phyloP scores from a whole-genome alignment of 331 rosid genomes.

The Acacia pycnantha region DNA sequence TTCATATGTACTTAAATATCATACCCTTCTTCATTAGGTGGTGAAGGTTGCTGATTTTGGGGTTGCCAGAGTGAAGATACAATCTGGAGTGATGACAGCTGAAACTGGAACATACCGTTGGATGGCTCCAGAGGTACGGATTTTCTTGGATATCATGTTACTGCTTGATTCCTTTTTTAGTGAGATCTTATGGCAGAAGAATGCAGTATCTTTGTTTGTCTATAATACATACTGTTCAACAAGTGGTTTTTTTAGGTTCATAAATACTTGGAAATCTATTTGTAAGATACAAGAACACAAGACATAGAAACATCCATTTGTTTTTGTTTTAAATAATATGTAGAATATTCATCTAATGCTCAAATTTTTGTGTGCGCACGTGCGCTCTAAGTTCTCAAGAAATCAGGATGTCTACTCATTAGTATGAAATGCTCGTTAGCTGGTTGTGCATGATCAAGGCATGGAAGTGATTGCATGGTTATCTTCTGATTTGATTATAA shows the following conservation, averaged over 20 bases:
- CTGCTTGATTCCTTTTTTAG: neutral
- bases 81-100: slow-evolving; percentile 99
- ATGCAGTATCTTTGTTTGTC: too few species aligned
- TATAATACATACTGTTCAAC: neutral
- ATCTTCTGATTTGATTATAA: slow-evolving; percentile 6
- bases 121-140: slow-evolving; percentile 99
- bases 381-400: neutral
- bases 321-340: neutral
- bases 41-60: slow-evolving; percentile 99
- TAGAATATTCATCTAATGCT: neutral
- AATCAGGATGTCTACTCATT: neutral
- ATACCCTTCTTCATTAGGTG: slow-evolving; percentile 53
- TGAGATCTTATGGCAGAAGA: slow-evolving; percentile 1
- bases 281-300: neutral
- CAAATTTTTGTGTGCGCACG: neutral
- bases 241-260: neutral
- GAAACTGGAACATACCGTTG: slow-evolving; percentile 99
- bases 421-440: neutral
- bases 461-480: neutral
- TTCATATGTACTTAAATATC: slow-evolving; percentile 18
- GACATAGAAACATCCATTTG: neutral
- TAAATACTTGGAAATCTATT: neutral
- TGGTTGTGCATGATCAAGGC: neutral
- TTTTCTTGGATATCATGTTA: slow-evolving; percentile 19
- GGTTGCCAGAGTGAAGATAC: slow-evolving; percentile 95